Evolutionary conservation across 371 early-diverging fungal genomes (phyloP).

Genomic region (Apophysomyces elegans): DNA sequence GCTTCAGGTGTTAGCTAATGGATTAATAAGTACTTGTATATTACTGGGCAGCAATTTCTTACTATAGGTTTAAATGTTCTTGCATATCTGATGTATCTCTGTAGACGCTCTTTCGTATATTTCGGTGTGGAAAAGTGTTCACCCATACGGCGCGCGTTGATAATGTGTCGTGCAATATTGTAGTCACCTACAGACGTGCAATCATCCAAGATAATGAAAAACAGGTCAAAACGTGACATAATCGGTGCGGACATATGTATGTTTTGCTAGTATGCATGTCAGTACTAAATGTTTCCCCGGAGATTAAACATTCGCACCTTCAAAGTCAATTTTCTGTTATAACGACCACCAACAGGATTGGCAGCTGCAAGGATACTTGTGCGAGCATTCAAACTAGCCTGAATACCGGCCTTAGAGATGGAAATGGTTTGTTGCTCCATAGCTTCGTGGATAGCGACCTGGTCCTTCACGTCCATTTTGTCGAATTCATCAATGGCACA

Average conservation of each 20-base stretch:
- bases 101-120: conserved; percentile 79
- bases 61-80: conserved; percentile 85
- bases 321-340: conserved; percentile 92
- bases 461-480: conserved; percentile 99
- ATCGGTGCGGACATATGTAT: conserved; percentile 98
- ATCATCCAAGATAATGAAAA: conserved; percentile 98
- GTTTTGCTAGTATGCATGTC: conserved; percentile 78
- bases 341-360: conserved; percentile 98
- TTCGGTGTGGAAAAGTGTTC: conserved; percentile 76
- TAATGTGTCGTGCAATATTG: conserved; percentile 94
- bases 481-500: conserved; percentile 99
- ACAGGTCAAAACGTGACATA: conserved; percentile 99
- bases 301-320: conserved; percentile 54
- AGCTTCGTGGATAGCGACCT: conserved; percentile 99
- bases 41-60: neutral
- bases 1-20: conserved; percentile 80
- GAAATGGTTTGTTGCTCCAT: conserved; percentile 99
- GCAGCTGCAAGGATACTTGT: conserved; percentile 99
- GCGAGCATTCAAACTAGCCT: conserved; percentile 98
- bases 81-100: conserved; percentile 90
- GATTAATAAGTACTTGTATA: neutral
- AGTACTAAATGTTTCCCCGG: neutral
- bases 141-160: conserved; percentile 85
- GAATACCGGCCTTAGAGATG: conserved; percentile 99
- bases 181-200: conserved; percentile 92